Conservation (phyloP, 345 rosid genomes). For the Arabidopsis suecica region DNA sequence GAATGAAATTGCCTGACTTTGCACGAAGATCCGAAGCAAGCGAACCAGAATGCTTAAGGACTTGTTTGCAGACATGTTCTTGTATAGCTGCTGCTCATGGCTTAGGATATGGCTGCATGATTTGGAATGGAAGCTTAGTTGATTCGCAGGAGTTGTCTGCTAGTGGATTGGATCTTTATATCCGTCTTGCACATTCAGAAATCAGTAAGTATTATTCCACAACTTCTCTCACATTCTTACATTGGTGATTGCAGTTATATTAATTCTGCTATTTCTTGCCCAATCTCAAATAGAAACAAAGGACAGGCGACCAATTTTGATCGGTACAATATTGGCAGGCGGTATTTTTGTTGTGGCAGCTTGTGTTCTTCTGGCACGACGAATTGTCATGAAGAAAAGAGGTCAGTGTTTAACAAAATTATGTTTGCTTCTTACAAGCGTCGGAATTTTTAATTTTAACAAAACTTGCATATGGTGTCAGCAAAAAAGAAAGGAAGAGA, state of each 20-base stretch:
- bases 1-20: conserved; percentile 55
- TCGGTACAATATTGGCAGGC: conserved; percentile 33
- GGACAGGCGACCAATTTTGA: conserved; percentile 30
- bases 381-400: conserved; percentile 31
- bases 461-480: conserved; percentile 25
- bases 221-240: neutral
- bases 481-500: conserved; percentile 37
- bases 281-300: conserved; percentile 22
- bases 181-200: conserved; percentile 58
- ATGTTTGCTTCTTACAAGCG: conserved; percentile 6
- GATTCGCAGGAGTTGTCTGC: conserved; percentile 47
- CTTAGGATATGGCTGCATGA: conserved; percentile 55
- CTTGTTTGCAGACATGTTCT: conserved; percentile 58
- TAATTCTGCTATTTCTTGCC: neutral
- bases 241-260: conserved; percentile 4
- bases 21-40: conserved; percentile 43
- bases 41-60: conserved; percentile 46
- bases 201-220: conserved; percentile 43
- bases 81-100: conserved; percentile 59
- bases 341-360: conserved; percentile 33
- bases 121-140: conserved; percentile 53
- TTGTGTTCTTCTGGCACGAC: conserved; percentile 35
- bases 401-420: conserved; percentile 29
- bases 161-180: conserved; percentile 50
- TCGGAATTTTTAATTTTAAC: neutral